A percentile compares a stretch with the other conserved stretches of the same genome.
phyloP scores from a whole-genome alignment of 2,329 filamentous ascomycete genomes.

The Stenocarpella maydis region DNA sequence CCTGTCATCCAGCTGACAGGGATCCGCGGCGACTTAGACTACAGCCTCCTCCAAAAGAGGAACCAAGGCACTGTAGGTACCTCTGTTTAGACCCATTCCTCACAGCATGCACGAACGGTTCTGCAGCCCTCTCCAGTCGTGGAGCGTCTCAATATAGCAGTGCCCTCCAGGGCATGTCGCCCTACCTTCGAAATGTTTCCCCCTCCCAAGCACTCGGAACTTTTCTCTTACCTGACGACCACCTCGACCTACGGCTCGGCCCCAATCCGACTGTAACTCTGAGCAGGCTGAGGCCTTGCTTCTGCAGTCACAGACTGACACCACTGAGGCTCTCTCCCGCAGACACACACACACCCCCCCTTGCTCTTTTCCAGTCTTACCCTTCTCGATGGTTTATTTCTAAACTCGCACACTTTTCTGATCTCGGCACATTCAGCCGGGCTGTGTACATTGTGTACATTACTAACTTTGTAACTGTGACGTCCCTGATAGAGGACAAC shows the following conservation, averaged over 20 bases:
- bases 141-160: constrained; percentile 52
- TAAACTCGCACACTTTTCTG: constrained; percentile 45
- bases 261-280: constrained; percentile 43
- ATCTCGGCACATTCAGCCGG: constrained; percentile 48
- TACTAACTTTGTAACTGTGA: constrained; percentile 53
- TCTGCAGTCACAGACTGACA: constrained; percentile 35
- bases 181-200: constrained; percentile 45
- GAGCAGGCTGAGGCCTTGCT: constrained; percentile 48
- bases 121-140: constrained; percentile 40
- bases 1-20: constrained; percentile 42
- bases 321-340: constrained; percentile 33
- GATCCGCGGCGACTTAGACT: constrained; percentile 37
- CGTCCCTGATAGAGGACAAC: constrained; percentile 51
- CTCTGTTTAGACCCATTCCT: constrained; percentile 31
- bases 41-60: constrained; percentile 39
- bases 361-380: constrained; percentile 38
- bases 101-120: constrained; percentile 26
- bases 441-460: constrained; percentile 55
- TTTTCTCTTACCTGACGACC: constrained; percentile 42
- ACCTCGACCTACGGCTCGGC: constrained; percentile 40
- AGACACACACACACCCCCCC: constrained; percentile 39
- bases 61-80: constrained; percentile 34
- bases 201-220: constrained; percentile 49
- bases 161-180: constrained; percentile 46
- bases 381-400: constrained; percentile 44